Evolutionary conservation across 164 flowering plant genomes (phyloP).

Genomic region (Tetracentron sinense): DNA sequence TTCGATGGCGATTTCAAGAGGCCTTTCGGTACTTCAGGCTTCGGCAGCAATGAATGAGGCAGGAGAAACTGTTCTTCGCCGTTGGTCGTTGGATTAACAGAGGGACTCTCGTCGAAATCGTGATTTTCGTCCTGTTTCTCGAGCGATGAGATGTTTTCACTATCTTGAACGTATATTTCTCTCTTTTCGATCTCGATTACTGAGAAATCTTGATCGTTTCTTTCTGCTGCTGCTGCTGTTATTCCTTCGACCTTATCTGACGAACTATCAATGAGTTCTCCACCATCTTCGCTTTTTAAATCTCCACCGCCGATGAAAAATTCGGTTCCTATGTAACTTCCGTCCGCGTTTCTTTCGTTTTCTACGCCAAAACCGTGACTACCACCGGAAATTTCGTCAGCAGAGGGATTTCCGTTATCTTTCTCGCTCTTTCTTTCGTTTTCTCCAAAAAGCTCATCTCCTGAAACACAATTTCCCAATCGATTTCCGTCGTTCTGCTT

Average conservation of each 20-base stretch:
- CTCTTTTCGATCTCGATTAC: neutral
- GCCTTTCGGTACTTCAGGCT: slow-evolving; percentile 50
- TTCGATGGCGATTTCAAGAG: slow-evolving; percentile 11
- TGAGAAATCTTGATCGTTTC: neutral
- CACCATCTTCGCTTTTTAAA: neutral
- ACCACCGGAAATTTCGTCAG: neutral
- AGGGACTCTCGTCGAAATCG: neutral
- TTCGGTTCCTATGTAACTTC: neutral
- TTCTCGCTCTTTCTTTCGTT: neutral
- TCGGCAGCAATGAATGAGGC: slow-evolving; percentile 44
- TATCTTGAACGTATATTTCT: neutral
- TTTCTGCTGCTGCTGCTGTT: neutral
- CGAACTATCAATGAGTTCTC: neutral
- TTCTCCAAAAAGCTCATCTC: neutral
- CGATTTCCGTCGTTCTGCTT: neutral
- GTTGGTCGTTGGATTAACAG: neutral
- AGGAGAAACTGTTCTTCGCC: slow-evolving; percentile 12
- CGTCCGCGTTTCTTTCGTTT: neutral
- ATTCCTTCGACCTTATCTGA: neutral
- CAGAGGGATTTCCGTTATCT: neutral
- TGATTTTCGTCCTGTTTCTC: neutral
- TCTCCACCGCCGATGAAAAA: neutral
- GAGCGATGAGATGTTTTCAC: neutral
- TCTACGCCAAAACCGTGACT: neutral
- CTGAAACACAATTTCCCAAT: neutral